Conservation (phyloP, 2,329 filamentous ascomycete species). For the Fusarium chlamydosporum region DNA sequence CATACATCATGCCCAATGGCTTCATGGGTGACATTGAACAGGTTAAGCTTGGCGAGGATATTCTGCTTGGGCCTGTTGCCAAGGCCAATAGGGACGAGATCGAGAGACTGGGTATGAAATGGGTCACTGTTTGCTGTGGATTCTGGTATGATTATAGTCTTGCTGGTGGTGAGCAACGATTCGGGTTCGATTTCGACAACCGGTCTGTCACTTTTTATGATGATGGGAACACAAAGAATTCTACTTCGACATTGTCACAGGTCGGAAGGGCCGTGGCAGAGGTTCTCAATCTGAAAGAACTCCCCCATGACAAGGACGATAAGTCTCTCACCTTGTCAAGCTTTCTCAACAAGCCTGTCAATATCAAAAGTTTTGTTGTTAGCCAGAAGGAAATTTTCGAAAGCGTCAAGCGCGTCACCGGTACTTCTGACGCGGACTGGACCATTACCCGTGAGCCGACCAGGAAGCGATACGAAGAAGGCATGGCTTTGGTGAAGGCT, state of each 20-base stretch:
- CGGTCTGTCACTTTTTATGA: conserved; percentile 64
- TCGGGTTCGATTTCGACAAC: conserved; percentile 64
- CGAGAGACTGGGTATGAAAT: conserved; percentile 58
- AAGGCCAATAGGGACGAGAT: conserved; percentile 55
- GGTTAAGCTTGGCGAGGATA: conserved; percentile 51
- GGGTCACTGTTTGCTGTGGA: conserved; percentile 65
- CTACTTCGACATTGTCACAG: conserved; percentile 66
- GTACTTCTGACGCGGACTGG: conserved; percentile 71
- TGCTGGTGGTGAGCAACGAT: conserved; percentile 55
- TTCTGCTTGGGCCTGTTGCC: conserved; percentile 40
- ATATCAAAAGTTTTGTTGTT: conserved; percentile 68
- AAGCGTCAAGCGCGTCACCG: conserved; percentile 69
- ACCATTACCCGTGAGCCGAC: conserved; percentile 63
- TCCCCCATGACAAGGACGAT: conserved; percentile 57
- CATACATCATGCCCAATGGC: conserved; percentile 67
- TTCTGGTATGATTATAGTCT: conserved; percentile 70
- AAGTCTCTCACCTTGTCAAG: conserved; percentile 55
- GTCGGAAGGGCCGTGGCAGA: conserved; percentile 66
- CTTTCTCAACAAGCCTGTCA: conserved; percentile 62
- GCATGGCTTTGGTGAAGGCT: conserved; percentile 57
- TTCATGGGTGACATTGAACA: conserved; percentile 55
- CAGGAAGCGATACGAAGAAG: conserved; percentile 63
- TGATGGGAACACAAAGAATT: conserved; percentile 57
- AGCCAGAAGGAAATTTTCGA: conserved; percentile 75
- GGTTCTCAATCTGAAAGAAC: conserved; percentile 62